Percentiles rank a stretch among this genome's conserved stretches.
Evolutionary conservation across 1,284 basidiomycete genomes (phyloP).

Genomic region (Tylopilus sp.): DNA sequence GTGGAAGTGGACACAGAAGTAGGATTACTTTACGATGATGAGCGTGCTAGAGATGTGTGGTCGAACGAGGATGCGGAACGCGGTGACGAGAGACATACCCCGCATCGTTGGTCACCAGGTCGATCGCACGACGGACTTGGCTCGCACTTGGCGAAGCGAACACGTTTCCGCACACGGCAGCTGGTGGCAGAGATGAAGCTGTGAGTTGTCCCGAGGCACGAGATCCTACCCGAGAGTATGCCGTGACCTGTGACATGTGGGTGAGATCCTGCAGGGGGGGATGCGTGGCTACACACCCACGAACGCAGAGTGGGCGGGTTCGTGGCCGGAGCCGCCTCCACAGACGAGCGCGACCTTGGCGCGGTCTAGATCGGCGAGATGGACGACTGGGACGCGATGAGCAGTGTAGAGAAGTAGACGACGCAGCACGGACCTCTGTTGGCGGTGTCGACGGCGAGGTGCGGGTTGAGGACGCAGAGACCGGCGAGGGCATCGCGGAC

Average conservation of each 20-base stretch:
- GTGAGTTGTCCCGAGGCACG: neutral
- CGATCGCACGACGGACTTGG: slow-evolving; percentile 79
- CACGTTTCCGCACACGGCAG: slow-evolving; percentile 83
- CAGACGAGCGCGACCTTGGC: slow-evolving; percentile 81
- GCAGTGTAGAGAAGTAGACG: neutral
- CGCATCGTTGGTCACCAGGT: slow-evolving; percentile 74
- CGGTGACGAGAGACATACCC: slow-evolving; percentile 53
- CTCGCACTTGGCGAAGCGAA: slow-evolving; percentile 87
- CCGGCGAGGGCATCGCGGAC: slow-evolving; percentile 79
- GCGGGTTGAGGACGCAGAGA: slow-evolving; percentile 68
- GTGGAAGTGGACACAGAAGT: neutral
- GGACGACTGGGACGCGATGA: slow-evolving; percentile 53
- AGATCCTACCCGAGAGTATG: slow-evolving; percentile 64
- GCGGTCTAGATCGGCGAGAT: slow-evolving; percentile 53
- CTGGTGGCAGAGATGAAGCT: slow-evolving; percentile 37
- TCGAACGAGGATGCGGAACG: neutral
- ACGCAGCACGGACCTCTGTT: slow-evolving; percentile 54
- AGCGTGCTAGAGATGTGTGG: slow-evolving; percentile 53
- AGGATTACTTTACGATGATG: slow-evolving; percentile 78
- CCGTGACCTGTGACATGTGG: slow-evolving; percentile 56
- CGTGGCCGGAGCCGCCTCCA: slow-evolving; percentile 90
- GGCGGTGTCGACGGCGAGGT: slow-evolving; percentile 62
- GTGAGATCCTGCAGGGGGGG: neutral
- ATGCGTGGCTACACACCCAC: slow-evolving; percentile 50
- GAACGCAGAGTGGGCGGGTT: slow-evolving; percentile 83